phyloP scores from a whole-genome alignment of 2,329 filamentous ascomycete genomes.

The Aureobasidium lini region DNA sequence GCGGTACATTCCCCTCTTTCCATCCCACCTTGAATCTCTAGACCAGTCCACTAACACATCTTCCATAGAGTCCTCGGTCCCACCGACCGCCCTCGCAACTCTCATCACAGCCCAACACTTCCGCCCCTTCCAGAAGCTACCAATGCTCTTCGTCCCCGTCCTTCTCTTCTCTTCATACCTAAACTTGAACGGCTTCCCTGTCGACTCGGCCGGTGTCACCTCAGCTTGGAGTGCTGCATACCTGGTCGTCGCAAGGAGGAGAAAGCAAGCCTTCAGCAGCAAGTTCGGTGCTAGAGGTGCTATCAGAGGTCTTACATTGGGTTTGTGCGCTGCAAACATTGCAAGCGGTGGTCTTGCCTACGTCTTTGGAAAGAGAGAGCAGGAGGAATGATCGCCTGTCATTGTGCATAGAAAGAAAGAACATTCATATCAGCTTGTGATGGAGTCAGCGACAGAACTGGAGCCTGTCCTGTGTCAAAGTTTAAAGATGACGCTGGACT shows the following conservation, averaged over 20 bases:
- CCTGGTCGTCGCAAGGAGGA: slow-evolving; percentile 52
- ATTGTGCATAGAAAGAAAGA: background rate
- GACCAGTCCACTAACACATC: background rate
- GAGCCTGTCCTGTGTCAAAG: no score
- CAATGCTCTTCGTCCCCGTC: slow-evolving; percentile 60
- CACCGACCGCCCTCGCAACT: slow-evolving; percentile 57
- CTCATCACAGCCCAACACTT: slow-evolving; percentile 59
- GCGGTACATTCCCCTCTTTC: slow-evolving; percentile 37
- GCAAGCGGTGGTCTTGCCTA: slow-evolving; percentile 46
- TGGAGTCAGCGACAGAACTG: background rate
- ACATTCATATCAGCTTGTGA: background rate
- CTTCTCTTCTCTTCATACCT: slow-evolving; percentile 60
- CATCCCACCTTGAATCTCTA: slow-evolving; percentile 2
- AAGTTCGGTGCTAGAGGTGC: slow-evolving; percentile 45
- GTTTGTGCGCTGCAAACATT: slow-evolving; percentile 44
- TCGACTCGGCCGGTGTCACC: slow-evolving; percentile 55
- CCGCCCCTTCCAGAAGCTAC: slow-evolving; percentile 57
- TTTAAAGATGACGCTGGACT: no score
- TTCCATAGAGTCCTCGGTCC: slow-evolving; percentile 47
- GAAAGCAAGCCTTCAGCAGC: slow-evolving; percentile 42
- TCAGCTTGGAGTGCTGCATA: slow-evolving; percentile 61
- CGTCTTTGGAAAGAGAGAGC: slow-evolving; percentile 40
- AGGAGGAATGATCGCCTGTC: slow-evolving; percentile 15
- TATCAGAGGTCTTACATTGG: slow-evolving; percentile 46
- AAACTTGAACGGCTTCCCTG: slow-evolving; percentile 55